Evolutionary conservation across 2,329 filamentous ascomycete species (phyloP), one percentile per base, ranked within the genome.

Genomic region (Hysterium pulicare): DNA sequence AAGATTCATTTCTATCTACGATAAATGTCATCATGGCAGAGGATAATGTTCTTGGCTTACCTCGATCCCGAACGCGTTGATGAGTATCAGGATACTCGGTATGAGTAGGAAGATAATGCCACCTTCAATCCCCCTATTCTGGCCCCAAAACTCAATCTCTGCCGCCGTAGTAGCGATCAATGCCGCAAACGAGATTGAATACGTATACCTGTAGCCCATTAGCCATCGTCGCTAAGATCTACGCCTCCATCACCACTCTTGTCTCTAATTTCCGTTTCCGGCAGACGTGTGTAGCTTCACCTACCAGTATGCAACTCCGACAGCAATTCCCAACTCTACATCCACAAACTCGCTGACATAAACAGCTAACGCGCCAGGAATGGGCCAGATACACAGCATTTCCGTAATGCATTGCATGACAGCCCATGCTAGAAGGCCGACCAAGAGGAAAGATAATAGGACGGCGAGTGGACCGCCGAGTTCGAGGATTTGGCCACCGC

Each of bases 311-410:
- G 56, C 54, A 23, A 64, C 49, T 24, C 61, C 62, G 16, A 63
- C 54, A 5, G 53, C 53, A 20, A 63, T 59, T 5, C 60, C 61
- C n/a, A 66, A 46, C 28, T 64, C 61, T 8, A 44, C 48, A 31
- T 66, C 60, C 7, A 66, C 55, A 41, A 63, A 66, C 39, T 58
- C 57, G 40, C 59, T 53, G 8, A 64, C 59, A 32, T 60, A 66
- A 32, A 59, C 53, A 5, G 55, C 55, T 17, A 66, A 24, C 2
- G 61, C 61, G 17, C 62, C 61, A 1, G 61, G 60, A 11, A 66
- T 51, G 4, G 61, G 43, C 39, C 43, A 42, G 19, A 45, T 45
- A 23, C 38, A 45, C 6, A 45, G 38, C 43, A 45, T 41, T 16
- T 45, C 43, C 11, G 43, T 39, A 33, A 45, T 45, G 23, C 38